Conservation (phyloP, 1,284 basidiomycete genomes). For the Salmacisia buchloeana region DNA sequence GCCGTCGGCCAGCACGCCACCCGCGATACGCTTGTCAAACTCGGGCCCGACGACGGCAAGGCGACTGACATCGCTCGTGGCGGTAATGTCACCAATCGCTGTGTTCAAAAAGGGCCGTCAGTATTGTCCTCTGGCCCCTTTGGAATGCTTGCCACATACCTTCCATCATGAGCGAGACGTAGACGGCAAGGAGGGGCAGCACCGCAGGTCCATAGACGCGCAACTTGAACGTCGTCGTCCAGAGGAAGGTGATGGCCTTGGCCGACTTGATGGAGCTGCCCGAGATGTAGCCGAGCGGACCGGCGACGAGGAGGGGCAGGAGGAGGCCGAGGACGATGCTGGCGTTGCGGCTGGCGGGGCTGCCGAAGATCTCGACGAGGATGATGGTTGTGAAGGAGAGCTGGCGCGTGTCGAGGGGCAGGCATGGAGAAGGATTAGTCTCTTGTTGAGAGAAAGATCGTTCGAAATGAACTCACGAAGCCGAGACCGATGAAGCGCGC, state of each 20-base stretch:
- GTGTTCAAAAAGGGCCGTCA: background rate
- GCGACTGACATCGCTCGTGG: conserved; percentile 72
- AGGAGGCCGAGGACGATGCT: conserved; percentile 50
- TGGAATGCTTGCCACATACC: too few relatives aligned
- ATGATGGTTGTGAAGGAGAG: conserved; percentile 72
- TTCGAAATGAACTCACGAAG: conserved; percentile 59
- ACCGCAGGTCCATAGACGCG: conserved; percentile 73
- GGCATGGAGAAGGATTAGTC: background rate
- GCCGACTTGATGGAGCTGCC: conserved; percentile 25
- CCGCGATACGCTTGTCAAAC: conserved; percentile 74
- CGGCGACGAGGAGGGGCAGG: conserved; percentile 33
- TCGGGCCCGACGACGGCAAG: conserved; percentile 51
- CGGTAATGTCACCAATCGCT: conserved; percentile 59
- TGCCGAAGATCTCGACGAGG: conserved; percentile 66
- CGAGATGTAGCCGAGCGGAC: conserved; percentile 34
- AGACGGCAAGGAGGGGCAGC: conserved; percentile 74
- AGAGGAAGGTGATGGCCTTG: conserved; percentile 44
- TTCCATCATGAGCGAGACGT: conserved; percentile 50
- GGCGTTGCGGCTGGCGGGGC: conserved; percentile 68
- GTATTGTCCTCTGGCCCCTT: too few relatives aligned
- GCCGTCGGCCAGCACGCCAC: conserved; percentile 71
- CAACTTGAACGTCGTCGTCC: conserved; percentile 74
- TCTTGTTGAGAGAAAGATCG: background rate
- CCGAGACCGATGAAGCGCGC: conserved; percentile 78
- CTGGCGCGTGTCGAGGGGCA: background rate